These are phyloP conservation scores for Hemisphaericaspora xylofermentans DNA, from an alignment of 1,139 yeast species.

Conservation along the genomic window DNA sequence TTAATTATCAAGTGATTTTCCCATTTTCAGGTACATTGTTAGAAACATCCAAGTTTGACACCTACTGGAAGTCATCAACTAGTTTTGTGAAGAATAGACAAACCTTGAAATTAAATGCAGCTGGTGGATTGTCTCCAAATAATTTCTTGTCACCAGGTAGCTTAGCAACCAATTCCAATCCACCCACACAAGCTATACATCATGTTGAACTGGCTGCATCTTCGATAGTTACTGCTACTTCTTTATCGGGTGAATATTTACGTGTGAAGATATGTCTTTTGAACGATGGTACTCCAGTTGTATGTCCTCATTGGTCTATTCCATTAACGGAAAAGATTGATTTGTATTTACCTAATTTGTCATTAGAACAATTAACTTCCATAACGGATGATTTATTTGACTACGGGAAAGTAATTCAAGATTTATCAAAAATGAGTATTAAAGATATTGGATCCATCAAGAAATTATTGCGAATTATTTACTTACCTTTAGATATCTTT, in stretches of 20 bases:
- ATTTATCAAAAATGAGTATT: slow-evolving; percentile 37
- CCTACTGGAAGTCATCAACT: slow-evolving; percentile 92
- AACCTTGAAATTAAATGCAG: slow-evolving; percentile 34
- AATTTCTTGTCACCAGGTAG: slow-evolving; percentile 36
- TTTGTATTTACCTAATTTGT: slow-evolving; percentile 47
- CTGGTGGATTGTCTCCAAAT: slow-evolving; percentile 45
- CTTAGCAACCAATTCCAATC: slow-evolving; percentile 12
- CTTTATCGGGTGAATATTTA: slow-evolving; percentile 78
- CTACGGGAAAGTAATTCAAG: slow-evolving; percentile 42
- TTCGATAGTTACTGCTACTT: slow-evolving; percentile 82
- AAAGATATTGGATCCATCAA: slow-evolving; percentile 39
- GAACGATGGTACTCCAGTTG: slow-evolving; percentile 83
- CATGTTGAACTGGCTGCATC: slow-evolving; percentile 43
- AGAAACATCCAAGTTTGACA: slow-evolving; percentile 90
- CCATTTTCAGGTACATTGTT: slow-evolving; percentile 87
- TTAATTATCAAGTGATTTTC: slow-evolving; percentile 78
- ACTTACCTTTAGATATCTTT: slow-evolving; percentile 63
- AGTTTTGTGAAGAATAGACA: slow-evolving; percentile 36
- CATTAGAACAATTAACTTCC: slow-evolving; percentile 42
- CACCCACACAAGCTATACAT: slow-evolving; percentile 5
- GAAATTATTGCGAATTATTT: slow-evolving; percentile 42
- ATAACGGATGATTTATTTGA: slow-evolving; percentile 45
- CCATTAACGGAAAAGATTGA: slow-evolving; percentile 58
- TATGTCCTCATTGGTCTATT: slow-evolving; percentile 70
- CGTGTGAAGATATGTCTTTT: slow-evolving; percentile 70